Conservation (phyloP, 2,329 filamentous ascomycete species). For the Neopestalotiopsis rosae region DNA sequence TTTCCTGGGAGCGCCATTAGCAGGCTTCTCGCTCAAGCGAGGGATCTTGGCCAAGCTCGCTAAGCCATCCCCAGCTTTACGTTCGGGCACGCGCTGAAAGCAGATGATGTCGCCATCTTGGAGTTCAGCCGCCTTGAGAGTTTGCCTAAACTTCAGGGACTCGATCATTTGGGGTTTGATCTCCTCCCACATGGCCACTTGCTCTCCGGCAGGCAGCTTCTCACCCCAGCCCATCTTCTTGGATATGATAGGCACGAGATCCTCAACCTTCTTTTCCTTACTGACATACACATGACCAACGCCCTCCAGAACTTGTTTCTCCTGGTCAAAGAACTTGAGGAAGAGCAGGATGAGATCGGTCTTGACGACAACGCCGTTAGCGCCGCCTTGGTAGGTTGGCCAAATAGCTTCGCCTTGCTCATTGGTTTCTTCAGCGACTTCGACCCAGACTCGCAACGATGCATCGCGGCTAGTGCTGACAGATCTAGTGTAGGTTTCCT, state of each 20-base stretch:
- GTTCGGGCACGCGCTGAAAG: constrained; percentile 74
- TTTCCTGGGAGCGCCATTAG: constrained; percentile 43
- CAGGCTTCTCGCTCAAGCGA: constrained; percentile 43
- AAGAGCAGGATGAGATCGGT: constrained; percentile 80
- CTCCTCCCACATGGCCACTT: constrained; percentile 84
- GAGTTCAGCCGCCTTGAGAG: constrained; percentile 88
- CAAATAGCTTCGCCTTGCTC: constrained; percentile 74
- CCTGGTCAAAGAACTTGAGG: constrained; percentile 87
- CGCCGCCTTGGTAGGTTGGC: constrained; percentile 65
- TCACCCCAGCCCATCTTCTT: constrained; percentile 87
- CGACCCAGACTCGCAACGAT: constrained; percentile 85
- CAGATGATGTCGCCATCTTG: constrained; percentile 97
- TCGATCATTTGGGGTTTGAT: constrained; percentile 99
- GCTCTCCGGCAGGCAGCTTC: constrained; percentile 68
- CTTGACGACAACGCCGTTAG: constrained; percentile 61
- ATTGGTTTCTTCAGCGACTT: constrained; percentile 72
- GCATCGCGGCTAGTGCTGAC: constrained; percentile 66
- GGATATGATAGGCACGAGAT: constrained; percentile 78
- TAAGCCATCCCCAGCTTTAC: constrained; percentile 46
- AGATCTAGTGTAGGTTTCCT: constrained; percentile 65
- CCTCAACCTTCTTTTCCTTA: constrained; percentile 85
- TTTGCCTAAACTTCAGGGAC: constrained; percentile 86
- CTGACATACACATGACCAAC: constrained; percentile 86
- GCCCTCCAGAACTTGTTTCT: constrained; percentile 76
- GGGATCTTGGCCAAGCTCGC: constrained; percentile 47